These are phyloP conservation scores for Apiospora phragmitis DNA, from an alignment of 2,329 filamentous ascomycete genomes.

Conservation along the genomic window DNA sequence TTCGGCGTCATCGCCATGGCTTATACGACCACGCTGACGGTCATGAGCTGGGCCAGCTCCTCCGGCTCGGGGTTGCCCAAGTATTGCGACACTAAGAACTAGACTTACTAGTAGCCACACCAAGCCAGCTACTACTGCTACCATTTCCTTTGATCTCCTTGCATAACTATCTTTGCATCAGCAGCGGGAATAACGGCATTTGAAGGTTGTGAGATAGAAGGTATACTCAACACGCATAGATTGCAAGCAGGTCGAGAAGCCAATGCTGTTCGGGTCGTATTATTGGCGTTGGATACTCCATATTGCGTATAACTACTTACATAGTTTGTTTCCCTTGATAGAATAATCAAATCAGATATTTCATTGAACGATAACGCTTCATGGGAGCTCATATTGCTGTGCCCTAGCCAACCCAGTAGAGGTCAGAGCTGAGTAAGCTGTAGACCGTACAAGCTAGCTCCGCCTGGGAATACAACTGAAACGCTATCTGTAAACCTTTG, in stretches of 20 bases:
- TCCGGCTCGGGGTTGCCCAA: slow-evolving; percentile 46
- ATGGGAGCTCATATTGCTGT: not conserved
- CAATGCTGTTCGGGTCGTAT: not conserved
- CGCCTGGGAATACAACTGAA: not conserved
- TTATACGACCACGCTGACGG: slow-evolving; percentile 86
- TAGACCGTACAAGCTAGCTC: not conserved
- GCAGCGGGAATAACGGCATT: not conserved
- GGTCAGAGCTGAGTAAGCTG: not conserved
- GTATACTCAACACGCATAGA: not conserved
- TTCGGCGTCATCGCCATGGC: slow-evolving; percentile 87
- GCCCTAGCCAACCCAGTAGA: not conserved
- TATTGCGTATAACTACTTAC: not conserved
- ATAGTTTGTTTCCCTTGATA: not conserved
- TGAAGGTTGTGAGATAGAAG: not conserved
- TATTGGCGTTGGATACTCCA: slow-evolving; percentile 9
- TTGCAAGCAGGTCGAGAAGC: not conserved
- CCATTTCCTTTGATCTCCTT: not conserved
- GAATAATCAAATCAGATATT: not conserved
- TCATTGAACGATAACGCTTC: not conserved
- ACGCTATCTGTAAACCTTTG: too few species aligned
- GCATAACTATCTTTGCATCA: slow-evolving; percentile 5
- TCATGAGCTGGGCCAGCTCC: slow-evolving; percentile 77
- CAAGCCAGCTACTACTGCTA: not conserved
- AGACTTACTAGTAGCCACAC: not conserved
- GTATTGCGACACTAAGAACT: slow-evolving; percentile 51